A percentile compares a stretch with the other conserved stretches of the same genome.
Conservation (phyloP, 2,329 filamentous ascomycete species). For the Alternaria triticina region DNA sequence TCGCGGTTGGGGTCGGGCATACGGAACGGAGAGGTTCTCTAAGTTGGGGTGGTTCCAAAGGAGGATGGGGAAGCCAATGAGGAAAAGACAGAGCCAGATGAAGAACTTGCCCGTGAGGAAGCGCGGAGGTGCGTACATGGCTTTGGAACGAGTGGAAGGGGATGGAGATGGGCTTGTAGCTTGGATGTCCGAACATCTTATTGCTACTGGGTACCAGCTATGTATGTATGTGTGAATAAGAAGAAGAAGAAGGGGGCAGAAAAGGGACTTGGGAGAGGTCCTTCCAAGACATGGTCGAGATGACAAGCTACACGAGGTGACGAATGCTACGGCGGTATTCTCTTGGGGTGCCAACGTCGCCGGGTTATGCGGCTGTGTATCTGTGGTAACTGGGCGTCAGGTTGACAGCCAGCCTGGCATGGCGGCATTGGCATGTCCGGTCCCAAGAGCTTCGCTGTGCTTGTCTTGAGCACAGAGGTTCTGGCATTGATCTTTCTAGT, state of each 20-base stretch:
- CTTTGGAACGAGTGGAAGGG: neutral
- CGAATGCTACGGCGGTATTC: neutral
- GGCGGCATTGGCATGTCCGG: neutral
- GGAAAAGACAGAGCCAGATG: conserved; percentile 7
- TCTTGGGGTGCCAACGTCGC: neutral
- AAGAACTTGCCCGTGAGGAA: conserved; percentile 3
- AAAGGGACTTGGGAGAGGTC: neutral
- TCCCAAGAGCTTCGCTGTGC: neutral
- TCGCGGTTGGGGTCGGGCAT: conserved; percentile 7
- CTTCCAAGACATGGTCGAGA: neutral
- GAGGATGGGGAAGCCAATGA: conserved; percentile 7
- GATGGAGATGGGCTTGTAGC: neutral
- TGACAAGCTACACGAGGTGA: neutral
- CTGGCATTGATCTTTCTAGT: neutral
- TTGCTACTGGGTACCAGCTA: neutral
- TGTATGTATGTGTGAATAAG: neutral
- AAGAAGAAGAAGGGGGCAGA: neutral
- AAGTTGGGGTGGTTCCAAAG: conserved; percentile 9
- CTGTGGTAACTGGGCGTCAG: neutral
- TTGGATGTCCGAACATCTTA: neutral
- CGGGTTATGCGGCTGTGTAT: neutral
- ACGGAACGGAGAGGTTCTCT: conserved; percentile 11
- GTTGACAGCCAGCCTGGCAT: neutral
- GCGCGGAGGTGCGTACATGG: neutral
- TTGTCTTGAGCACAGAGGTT: neutral